These are phyloP conservation scores for Dioszegia aurantiaca DNA, from an alignment of 768 basidiomycete genomes.

Conservation along the genomic window DNA sequence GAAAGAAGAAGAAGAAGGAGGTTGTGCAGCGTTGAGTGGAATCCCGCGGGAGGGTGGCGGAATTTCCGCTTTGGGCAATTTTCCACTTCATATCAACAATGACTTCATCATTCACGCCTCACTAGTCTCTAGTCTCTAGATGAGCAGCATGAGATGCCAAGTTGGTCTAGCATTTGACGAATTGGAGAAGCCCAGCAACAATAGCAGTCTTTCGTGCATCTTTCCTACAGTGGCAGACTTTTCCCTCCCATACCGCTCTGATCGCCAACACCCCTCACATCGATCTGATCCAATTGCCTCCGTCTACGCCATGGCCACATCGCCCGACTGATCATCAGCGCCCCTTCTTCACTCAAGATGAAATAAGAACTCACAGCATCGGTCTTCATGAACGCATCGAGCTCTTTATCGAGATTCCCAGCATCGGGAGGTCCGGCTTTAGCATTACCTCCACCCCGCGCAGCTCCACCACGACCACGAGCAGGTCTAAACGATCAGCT, in stretches of 20 bases:
- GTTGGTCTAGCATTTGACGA: too few relatives aligned
- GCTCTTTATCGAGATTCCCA: conserved; percentile 79
- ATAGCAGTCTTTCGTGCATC: too few relatives aligned
- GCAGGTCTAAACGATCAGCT: conserved; percentile 57
- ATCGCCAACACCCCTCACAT: too few relatives aligned
- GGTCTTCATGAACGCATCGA: conserved; percentile 58
- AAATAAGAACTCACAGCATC: conserved; percentile 25
- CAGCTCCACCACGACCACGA: conserved; percentile 49
- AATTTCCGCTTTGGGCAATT: conserved; percentile 9
- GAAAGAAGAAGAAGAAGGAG: not conserved
- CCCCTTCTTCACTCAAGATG: not conserved
- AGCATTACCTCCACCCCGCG: conserved; percentile 47
- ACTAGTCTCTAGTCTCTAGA: too few relatives aligned
- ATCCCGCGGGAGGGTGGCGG: not conserved
- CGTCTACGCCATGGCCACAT: conserved; percentile 18
- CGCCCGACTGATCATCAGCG: conserved; percentile 7
- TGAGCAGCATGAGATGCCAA: too few relatives aligned
- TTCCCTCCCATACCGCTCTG: not conserved
- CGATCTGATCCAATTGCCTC: too few relatives aligned
- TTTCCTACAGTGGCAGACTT: not conserved
- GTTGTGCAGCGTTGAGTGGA: not conserved
- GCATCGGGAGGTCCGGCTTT: conserved; percentile 63
- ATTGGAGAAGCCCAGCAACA: too few relatives aligned
- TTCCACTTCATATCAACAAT: too few relatives aligned
- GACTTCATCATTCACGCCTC: too few relatives aligned